Percentiles rank a stretch among this genome's conserved stretches.
Evolutionary conservation across 2,329 filamentous ascomycete genomes (phyloP).

Genomic region (Lithohypha guttulata): DNA sequence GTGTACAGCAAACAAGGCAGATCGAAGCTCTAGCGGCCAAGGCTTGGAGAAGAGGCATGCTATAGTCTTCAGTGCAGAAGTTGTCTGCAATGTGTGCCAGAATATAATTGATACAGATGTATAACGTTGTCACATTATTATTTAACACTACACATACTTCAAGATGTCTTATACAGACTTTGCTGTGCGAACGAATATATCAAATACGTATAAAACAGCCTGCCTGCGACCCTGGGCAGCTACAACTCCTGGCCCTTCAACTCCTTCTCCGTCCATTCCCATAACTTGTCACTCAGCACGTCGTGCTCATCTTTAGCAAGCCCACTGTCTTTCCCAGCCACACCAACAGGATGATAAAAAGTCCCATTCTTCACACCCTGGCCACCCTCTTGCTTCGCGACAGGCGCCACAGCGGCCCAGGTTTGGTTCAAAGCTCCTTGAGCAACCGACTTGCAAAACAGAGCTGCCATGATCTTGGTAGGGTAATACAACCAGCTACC

Average conservation of each 20-base stretch:
- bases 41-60: slow-evolving; percentile 83
- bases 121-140: no score
- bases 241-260: not conserved
- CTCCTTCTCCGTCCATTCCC: slow-evolving; percentile 34
- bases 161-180: no score
- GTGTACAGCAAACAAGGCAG: slow-evolving; percentile 64
- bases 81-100: not conserved
- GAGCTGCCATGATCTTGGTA: slow-evolving; percentile 4
- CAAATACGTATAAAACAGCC: no score
- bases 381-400: slow-evolving; percentile 10
- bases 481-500: slow-evolving; percentile 24
- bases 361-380: slow-evolving; percentile 27
- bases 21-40: slow-evolving; percentile 73
- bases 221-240: no score
- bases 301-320: slow-evolving; percentile 26
- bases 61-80: slow-evolving; percentile 46
- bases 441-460: slow-evolving; percentile 22
- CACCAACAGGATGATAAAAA: slow-evolving; percentile 34
- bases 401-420: slow-evolving; percentile 31
- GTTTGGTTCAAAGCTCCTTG: slow-evolving; percentile 33
- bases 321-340: slow-evolving; percentile 23
- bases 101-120: not conserved
- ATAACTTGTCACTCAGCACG: slow-evolving; percentile 28
- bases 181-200: no score
- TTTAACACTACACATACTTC: no score